phyloP scores from a whole-genome alignment of 2,329 filamentous ascomycete genomes.

The Apiospora sp. region DNA sequence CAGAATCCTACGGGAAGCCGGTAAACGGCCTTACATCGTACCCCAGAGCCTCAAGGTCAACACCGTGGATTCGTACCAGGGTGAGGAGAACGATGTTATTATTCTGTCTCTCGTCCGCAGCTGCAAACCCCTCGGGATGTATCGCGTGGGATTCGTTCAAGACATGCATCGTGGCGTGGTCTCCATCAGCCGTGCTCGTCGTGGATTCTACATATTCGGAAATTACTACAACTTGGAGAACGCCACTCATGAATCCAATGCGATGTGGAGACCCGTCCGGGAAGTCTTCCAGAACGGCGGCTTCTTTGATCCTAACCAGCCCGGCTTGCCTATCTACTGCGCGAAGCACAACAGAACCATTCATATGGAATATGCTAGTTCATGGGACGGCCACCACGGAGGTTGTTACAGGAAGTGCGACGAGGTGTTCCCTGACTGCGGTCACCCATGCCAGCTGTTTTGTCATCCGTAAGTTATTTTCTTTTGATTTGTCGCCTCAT shows the following conservation, averaged over 20 bases:
- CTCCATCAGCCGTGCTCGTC: slow-evolving; percentile 72
- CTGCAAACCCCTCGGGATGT: slow-evolving; percentile 52
- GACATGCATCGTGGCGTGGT: slow-evolving; percentile 67
- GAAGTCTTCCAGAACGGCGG: slow-evolving; percentile 49
- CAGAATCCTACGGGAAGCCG: slow-evolving; percentile 61
- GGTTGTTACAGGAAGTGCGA: slow-evolving; percentile 38
- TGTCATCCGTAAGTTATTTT: slow-evolving; percentile 41
- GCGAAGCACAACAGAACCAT: slow-evolving; percentile 61
- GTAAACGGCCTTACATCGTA: slow-evolving; percentile 40
- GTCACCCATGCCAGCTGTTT: slow-evolving; percentile 39
- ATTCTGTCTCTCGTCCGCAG: slow-evolving; percentile 83
- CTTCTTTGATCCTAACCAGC: slow-evolving; percentile 38
- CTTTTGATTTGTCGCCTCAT: neutral
- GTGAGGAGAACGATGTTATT: slow-evolving; percentile 87
- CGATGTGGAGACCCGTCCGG: slow-evolving; percentile 51
- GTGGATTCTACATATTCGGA: slow-evolving; percentile 87
- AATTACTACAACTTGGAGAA: slow-evolving; percentile 66
- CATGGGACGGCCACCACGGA: slow-evolving; percentile 54
- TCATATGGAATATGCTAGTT: slow-evolving; percentile 58
- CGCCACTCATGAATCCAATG: slow-evolving; percentile 48
- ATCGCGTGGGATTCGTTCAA: slow-evolving; percentile 74
- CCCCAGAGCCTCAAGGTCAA: slow-evolving; percentile 63
- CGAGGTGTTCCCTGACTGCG: slow-evolving; percentile 36
- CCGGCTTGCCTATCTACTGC: slow-evolving; percentile 70
- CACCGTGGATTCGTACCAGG: slow-evolving; percentile 90